Base-by-base conservation (phyloP, 176 grass and related monocot species). In the Puya raimondii region DNA sequence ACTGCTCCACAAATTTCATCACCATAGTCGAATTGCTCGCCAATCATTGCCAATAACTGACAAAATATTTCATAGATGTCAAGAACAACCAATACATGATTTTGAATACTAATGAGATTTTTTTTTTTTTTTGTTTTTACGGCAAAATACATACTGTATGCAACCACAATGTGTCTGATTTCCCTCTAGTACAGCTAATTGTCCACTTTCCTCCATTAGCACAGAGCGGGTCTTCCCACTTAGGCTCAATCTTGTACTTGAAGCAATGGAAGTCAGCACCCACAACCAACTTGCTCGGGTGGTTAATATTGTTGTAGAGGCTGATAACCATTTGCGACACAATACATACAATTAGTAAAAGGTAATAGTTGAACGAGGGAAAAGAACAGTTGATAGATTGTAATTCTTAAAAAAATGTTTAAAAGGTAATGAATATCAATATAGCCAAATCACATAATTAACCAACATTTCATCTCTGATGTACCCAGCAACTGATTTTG, bases 181-280 rank as follows among this genome's bases (percentile, higher is more conserved):
- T 97, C 63, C 86, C 89, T 90, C 77, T 89, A 53, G 27, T 23
- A 79, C 89, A 97, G 64, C 11, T 90, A 80, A 97, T 84, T 20
- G 89, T 97, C 94, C 94, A 97, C 84, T 88, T 92, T 33, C 94
- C 94, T 0, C 94, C 94, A 87, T 97, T 90, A 59, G 89, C 81
- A 76, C 94, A 97, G 25, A 97, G 67, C 14, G 94, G 94, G 20
- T 97, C 94, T 83, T 97, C 94, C 94, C 94, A 97, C 79, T 97
- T 97, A 15, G 94, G 94, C 21, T 92, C 94, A 64, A 97, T 92
- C 69, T 97, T 97, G 16, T 88, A 4, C 48, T 92, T 97, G 72
- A 97, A 97, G 81, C 88, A 97, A 65, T 97, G 94, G 65, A 97
- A 80, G 72, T 97, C 94, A 20, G 94, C 86, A 70, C 86, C 77